Evolutionary conservation across 129 eudicot species (phyloP), one percentile per base, ranked within the genome.

Genomic region (Artemisia tridentata): DNA sequence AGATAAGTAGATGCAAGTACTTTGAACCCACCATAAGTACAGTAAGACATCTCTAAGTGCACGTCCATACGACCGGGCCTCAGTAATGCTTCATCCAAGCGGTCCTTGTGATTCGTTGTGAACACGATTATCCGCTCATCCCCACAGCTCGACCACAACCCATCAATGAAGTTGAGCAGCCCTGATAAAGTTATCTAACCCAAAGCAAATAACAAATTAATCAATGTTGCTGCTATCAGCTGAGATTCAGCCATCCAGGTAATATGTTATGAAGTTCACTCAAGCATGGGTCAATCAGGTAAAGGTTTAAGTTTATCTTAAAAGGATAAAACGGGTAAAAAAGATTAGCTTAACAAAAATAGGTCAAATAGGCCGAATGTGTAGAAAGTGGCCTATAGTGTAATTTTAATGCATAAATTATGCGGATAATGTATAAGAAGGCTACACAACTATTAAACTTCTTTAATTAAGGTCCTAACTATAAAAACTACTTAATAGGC

Each of bases 41-140:
- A 85, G 51, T 82, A 85, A 67, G 90, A 82, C 86, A 85, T 85
- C 69, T 85, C 80, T 9, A 85, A 34, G 55, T 85, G 86, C 14
- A 85, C 82, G 70, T 85, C 90, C 90, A 85, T 85, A 15, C 79
- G 80, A 10, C 90, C 90, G 0, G 86, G 90, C 57, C 86, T 67
- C 78, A 85, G 8, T 71, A 85, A 62, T 59, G 85, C 84, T 14
- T 83, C 79, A 57, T 85, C 90, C 21, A 85, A 74, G 5, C 75
- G 76, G 27, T 85, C 85, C 73, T 73, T 79, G 72, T 82, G 83
- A 19, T 85, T 85, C 15, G 87, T 85, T 4, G 90, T 85, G 68
- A 82, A 85, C 64, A 82, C 73, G 15, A 85, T 77, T 23, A 85
- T 85, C 55, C 85, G 70, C 13, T 82, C 90, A 27, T 85, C 86